Evolutionary conservation across 148 eudicot genomes (phyloP).

Genomic region (Cornus suecica): DNA sequence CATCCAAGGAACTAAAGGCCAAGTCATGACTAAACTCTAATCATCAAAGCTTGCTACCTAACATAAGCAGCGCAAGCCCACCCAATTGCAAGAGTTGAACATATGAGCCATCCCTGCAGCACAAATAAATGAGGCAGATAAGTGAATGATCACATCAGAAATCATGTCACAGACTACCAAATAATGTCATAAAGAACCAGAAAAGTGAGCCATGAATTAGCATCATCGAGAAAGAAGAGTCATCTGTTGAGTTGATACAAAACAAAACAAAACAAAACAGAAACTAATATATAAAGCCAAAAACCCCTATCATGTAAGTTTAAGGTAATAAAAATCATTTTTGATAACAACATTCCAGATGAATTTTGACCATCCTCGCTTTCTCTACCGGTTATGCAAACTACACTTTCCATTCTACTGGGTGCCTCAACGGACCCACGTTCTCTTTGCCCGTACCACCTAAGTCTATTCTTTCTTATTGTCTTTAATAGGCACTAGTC

Average conservation of each 20-base stretch:
- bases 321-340: too few species aligned
- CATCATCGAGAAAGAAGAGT: background rate
- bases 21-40: too few species aligned
- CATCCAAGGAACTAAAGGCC: background rate
- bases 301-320: background rate
- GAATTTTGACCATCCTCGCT: too few species aligned
- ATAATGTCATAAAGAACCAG: background rate
- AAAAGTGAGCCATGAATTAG: background rate
- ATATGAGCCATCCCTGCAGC: constrained; percentile 69
- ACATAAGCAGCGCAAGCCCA: constrained; percentile 88
- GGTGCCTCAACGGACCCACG: background rate
- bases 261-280: background rate
- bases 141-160: background rate
- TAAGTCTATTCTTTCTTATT: too few species aligned
- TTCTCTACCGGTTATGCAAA: too few species aligned
- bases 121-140: constrained; percentile 5
- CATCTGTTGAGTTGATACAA: background rate
- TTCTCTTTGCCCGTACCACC: too few species aligned
- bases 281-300: background rate
- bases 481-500: too few species aligned
- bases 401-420: too few species aligned
- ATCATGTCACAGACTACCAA: background rate
- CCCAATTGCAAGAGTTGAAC: constrained; percentile 74
- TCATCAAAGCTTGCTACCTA: constrained; percentile 43
- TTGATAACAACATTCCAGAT: too few species aligned